Base-by-base conservation (phyloP, 1,284 basidiomycete species). In the Erythrobasidium hasegawianum region DNA sequence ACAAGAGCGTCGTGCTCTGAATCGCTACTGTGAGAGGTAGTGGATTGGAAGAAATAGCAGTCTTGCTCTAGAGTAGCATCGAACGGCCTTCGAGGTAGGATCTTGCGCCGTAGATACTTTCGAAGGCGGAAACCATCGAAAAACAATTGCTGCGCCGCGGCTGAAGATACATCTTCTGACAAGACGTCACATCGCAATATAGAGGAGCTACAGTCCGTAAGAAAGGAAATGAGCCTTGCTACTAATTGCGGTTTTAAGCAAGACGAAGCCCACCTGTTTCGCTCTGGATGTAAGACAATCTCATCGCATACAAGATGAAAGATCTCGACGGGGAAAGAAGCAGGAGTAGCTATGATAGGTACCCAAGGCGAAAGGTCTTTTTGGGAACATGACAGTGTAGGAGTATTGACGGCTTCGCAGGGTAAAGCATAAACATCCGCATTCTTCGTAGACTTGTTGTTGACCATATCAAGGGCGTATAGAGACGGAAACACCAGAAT, bases 131-230 rank as follows among this genome's bases (percentile, higher is more conserved):
- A 74, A 0, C 78, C 81, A 0, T 66, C 41, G 39, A 71, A 24
- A 0, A 61, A 22, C 14, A 47, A 29, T 10, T 40, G 29, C 33
- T 29, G 18, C 3, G 33, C 18, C 7, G 14, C 18, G 24, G 41
- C 33, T n/a, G 26, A 13, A 8, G n/a, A 9, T 11, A 38, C 11
- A 20, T 55, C 24, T 20, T 62, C 73, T 33, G 33, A 33, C 9
- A 89, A 40, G 0, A 81, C 81, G 52, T 90, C 87, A 0, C 88
- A 87, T 1, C 89, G 84, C 16, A 91, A 77, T 59, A 91, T 90
- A 29, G 90, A 81, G 0, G 88, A 87, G 0, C 87, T 88, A 73
- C n/a, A 27, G 47, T 29, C 5, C 16, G 26, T n/a, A n/a, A n/a
- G n/a, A n/a, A n/a, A n/a, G n/a, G n/a, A n/a, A n/a, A n/a, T n/a